Conservation (phyloP, 352 stramenopile species). For the Plasmopara halstedii region DNA sequence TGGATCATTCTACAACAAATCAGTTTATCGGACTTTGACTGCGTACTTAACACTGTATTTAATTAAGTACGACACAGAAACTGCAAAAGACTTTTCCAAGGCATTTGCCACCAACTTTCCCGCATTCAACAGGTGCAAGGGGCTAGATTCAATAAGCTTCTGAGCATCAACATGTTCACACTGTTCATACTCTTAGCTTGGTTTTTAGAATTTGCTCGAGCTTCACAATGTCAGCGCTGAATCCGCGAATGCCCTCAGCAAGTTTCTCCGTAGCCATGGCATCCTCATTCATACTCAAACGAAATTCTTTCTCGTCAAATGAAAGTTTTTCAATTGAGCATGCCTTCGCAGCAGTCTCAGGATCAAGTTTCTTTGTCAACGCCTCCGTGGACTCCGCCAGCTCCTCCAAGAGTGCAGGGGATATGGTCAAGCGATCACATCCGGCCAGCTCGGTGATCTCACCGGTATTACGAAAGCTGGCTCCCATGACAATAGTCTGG, state of each 20-base stretch:
- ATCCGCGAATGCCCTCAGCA: conserved; percentile 95
- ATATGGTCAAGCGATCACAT: conserved; percentile 98
- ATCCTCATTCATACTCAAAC: conserved; percentile 97
- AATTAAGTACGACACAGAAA: not conserved
- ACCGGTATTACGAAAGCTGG: conserved; percentile 93
- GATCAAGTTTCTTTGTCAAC: conserved; percentile 80
- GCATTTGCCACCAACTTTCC: too few relatives aligned
- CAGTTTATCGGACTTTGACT: too few relatives aligned
- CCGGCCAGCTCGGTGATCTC: conserved; percentile 96
- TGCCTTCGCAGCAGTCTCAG: conserved; percentile 50
- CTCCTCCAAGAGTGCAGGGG: conserved; percentile 90
- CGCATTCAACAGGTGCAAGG: too few relatives aligned
- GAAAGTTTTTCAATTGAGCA: conserved; percentile 79
- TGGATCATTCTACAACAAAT: conserved; percentile 28
- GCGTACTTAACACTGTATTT: conserved; percentile 3
- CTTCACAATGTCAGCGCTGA: conserved; percentile 96
- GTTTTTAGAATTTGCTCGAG: conserved; percentile 96
- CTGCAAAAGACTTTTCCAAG: not conserved
- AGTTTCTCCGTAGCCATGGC: conserved; percentile 97
- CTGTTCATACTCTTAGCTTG: conserved; percentile 84
- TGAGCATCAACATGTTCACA: too few relatives aligned
- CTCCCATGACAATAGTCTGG: conserved; percentile 94
- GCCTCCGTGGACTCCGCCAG: conserved; percentile 70
- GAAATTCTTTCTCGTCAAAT: conserved; percentile 93
- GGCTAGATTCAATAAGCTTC: too few relatives aligned